These are phyloP conservation scores for Physcomitrium patens DNA, from an alignment of 225 moss, liverwort and hornwort species.

Conservation along the genomic window DNA sequence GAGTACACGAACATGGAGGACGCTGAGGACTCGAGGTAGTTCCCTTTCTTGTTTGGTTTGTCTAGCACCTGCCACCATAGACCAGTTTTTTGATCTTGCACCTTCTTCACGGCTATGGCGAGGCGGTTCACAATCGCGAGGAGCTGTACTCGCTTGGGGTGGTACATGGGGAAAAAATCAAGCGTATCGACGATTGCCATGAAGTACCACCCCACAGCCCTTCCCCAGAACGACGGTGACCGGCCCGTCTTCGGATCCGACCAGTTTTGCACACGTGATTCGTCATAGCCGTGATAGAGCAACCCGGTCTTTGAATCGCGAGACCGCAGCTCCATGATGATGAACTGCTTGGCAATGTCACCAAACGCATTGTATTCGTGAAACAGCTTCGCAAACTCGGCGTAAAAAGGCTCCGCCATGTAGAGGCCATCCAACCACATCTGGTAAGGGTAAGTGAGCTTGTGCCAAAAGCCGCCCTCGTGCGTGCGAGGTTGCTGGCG, in stretches of 20 bases:
- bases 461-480: slow-evolving; percentile 82
- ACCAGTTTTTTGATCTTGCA: slow-evolving; percentile 60
- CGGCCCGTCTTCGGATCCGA: slow-evolving; percentile 57
- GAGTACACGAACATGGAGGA: slow-evolving; percentile 65
- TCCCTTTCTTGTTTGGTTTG: slow-evolving; percentile 39
- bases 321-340: slow-evolving; percentile 53
- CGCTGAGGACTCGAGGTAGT: slow-evolving; percentile 69
- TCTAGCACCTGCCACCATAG: slow-evolving; percentile 84
- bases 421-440: slow-evolving; percentile 86
- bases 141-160: slow-evolving; percentile 43
- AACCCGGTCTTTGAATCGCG: slow-evolving; percentile 59
- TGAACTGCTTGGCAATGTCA: slow-evolving; percentile 72
- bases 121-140: slow-evolving; percentile 45
- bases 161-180: slow-evolving; percentile 53
- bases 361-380: slow-evolving; percentile 17
- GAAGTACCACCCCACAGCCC: slow-evolving; percentile 65
- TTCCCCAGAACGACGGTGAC: slow-evolving; percentile 72
- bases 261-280: slow-evolving; percentile 56
- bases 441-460: slow-evolving; percentile 61
- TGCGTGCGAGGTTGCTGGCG: slow-evolving; percentile 54
- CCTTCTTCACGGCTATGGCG: slow-evolving; percentile 44
- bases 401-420: slow-evolving; percentile 81
- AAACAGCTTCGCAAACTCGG: slow-evolving; percentile 50
- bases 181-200: slow-evolving; percentile 61
- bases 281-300: slow-evolving; percentile 79